phyloP scores from a whole-genome alignment of 208 protist genomes.

The Wallacemonas collosoma region DNA sequence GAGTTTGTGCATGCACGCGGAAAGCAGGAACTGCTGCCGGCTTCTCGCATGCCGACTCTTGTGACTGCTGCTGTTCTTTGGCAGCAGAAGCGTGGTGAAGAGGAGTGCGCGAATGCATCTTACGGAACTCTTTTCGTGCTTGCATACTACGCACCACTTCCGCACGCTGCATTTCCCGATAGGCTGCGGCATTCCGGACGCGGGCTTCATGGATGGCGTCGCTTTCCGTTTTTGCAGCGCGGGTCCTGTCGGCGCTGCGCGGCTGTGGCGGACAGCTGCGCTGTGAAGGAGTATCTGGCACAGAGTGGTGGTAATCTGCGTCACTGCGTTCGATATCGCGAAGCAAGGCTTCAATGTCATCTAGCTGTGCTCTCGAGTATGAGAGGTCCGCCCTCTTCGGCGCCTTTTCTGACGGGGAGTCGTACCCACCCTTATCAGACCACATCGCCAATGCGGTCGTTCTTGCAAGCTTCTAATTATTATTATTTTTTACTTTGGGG shows the following conservation, averaged over 20 bases:
- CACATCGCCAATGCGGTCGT: neutral
- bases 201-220: conserved; percentile 6
- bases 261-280: neutral
- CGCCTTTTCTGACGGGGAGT: conserved; percentile 1
- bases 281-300: too few species aligned
- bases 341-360: conserved; percentile 18
- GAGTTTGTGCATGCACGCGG: neutral
- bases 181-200: conserved; percentile 3
- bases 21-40: neutral
- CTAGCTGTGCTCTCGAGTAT: conserved; percentile 13
- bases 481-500: too few species aligned
- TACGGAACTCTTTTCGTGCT: conserved; percentile 2
- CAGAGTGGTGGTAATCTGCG: neutral
- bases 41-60: neutral
- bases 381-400: neutral
- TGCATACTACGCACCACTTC: neutral
- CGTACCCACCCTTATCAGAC: neutral
- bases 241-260: neutral
- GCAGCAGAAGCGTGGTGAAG: neutral
- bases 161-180: conserved; percentile 6
- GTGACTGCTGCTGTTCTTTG: neutral
- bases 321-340: conserved; percentile 9
- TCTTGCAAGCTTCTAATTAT: too few species aligned
- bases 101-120: neutral
- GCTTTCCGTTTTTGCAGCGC: neutral